Base-by-base conservation (phyloP, 2,329 filamentous ascomycete genomes). In the Talaromyces sp. region DNA sequence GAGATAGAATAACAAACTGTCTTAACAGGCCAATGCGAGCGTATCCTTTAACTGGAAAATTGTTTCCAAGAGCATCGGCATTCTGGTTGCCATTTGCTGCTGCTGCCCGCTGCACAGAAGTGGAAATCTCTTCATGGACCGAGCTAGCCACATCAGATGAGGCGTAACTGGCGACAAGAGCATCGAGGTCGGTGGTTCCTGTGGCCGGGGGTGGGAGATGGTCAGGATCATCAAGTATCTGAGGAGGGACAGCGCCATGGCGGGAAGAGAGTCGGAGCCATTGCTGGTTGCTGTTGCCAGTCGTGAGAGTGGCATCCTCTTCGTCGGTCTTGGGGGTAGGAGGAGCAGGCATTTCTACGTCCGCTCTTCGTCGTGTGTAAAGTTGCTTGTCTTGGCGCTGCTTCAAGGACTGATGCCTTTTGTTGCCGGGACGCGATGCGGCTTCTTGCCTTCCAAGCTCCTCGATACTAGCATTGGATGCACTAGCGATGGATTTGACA, bases 1-100 rank as follows among this genome's bases (percentile, higher is more conserved):
- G 84, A 0, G 93, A 96, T 13, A 99, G 81, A 67, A 99, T 97
- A 58, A 88, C 71, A 75, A 99, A 98, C 74, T 99, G 95, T 50
- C 88, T 83, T 9, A 84, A 69, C 66, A 93, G 87, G 53, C 93
- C 87, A 60, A 97, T 83, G 62, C 95, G 90, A 60, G 86, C 85
- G 75, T 96, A 97, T 19, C 91, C 89, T 70, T 86, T 89, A 63
- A 82, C 83, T 2, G 67, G 68, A 8, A 68, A 61, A 26, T 70
- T 63, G 50, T 75, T 73, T 27, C 75, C 71, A n/a, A 77, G 70
- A 26, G 81, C 82, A 62, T 87, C 85, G 1, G 81, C 75, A 62
- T 86, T 86, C 27, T 74, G 75, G 1, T 86, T 86, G 14, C 84
- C 84, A 69, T 96, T 96, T 21, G 87, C 88, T 43, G 82, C 80